Base-by-base conservation (phyloP, 306 rosid genomes). In the Trifolium pratense region DNA sequence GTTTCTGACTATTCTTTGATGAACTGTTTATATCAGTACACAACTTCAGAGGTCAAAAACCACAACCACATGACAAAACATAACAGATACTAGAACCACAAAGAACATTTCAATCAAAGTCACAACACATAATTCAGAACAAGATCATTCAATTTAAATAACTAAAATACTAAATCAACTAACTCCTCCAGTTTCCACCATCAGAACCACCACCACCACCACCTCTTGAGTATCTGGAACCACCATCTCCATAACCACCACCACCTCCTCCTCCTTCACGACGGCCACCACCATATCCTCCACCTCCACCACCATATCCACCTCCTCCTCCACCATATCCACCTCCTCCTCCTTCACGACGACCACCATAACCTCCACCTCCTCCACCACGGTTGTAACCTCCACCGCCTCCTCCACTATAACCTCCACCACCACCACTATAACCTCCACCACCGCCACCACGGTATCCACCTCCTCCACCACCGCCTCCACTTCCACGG, bases 151-250 rank as follows among this genome's bases (percentile, higher is more conserved):
- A 26, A 59, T 1, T 31, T 42, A 48, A 64, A 23, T 11, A 2
- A n/a, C 1, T 73, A 67, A 39, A 67, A 5, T n/a, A 18, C 58
- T 29, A 2, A 71, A 13, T 21, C 4, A 59, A 17, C 11, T 85
- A 88, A 56, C 12, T 89, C 80, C 98, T 89, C 98, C 98, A 93
- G 82, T 51, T 89, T 14, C 91, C 96, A 9, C 91, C 96, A 0
- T 87, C 91, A 5, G 92, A 76, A 4, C 73, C 96, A 6, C 97
- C 91, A 0, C 91, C 83, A 5, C 96, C 91, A 0, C 91, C 83
- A 0, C 94, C 83, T 4, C 91, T 74, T 0, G 84, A 75, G 81
- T 85, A 68, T 0, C 90, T 80, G 0, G 77, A 21, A 0, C 96
- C 91, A 0, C 80, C 1, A 14, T 82, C 77, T 0, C 84, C 76